Evolutionary conservation across 331 rosid species (phyloP).

Genomic region (Rosa hybrid): DNA sequence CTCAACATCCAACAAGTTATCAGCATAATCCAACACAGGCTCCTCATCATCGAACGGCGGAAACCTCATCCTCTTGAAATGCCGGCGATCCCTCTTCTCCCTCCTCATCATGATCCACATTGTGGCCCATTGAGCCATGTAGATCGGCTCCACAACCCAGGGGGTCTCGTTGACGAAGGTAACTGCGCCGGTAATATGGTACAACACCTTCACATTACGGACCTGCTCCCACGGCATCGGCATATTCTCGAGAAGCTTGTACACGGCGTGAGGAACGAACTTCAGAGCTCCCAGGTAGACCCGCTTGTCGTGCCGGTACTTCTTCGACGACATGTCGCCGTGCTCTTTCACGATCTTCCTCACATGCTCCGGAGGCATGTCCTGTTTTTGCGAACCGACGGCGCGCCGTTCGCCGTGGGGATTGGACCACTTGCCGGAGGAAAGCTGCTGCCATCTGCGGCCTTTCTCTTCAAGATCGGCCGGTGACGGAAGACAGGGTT

Average conservation of each 20-base stretch:
- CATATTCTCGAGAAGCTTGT: conserved; percentile 93
- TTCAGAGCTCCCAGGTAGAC: conserved; percentile 96
- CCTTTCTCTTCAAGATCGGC: conserved; percentile 83
- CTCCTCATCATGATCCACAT: conserved; percentile 99
- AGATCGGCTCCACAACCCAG: conserved; percentile 97
- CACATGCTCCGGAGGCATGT: conserved; percentile 93
- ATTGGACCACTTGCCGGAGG: conserved; percentile 38
- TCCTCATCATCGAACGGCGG: conserved; percentile 98
- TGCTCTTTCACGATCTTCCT: conserved; percentile 92
- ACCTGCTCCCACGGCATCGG: conserved; percentile 99
- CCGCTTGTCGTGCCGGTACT: conserved; percentile 90
- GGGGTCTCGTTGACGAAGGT: conserved; percentile 94
- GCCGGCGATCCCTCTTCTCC: conserved; percentile 94
- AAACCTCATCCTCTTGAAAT: conserved; percentile 93
- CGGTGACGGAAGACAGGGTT: conserved; percentile 23
- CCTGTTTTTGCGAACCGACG: conserved; percentile 88
- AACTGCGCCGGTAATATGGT: conserved; percentile 94
- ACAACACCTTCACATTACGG: conserved; percentile 84
- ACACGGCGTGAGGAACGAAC: conserved; percentile 91
- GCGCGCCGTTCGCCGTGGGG: conserved; percentile 80
- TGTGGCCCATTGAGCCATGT: conserved; percentile 95
- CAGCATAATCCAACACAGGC: conserved; percentile 93
- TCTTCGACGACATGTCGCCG: conserved; percentile 94
- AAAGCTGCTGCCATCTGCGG: conserved; percentile 80
- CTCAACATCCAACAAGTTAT: conserved; percentile 88